Base-by-base conservation (phyloP, 2,329 filamentous ascomycete species). In the Talaromyces sp. region DNA sequence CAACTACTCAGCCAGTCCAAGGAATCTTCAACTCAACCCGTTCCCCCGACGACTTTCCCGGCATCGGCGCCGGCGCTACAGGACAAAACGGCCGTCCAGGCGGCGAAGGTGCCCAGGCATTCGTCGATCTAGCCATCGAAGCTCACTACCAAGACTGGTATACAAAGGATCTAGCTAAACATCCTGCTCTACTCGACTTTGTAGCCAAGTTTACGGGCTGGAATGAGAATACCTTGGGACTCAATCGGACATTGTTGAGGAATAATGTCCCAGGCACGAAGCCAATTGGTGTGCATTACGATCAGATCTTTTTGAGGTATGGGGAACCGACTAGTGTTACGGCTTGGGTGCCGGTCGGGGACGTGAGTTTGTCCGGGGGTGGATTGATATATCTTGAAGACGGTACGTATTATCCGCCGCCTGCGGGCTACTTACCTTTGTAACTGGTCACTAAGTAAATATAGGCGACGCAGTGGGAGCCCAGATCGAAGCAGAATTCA, bases 241-340 rank as follows among this genome's bases (percentile, higher is more conserved):
- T 85, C 3, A 74, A 78, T 8, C 75, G 85, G 37, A 85, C 83
- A 1, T 71, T 87, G 11, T 71, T 87, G 61, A 75, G 85, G 43
- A 87, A 87, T 67, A 87, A 86, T 68, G 83, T 82, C 0, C 85
- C 85, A 0, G 80, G 80, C 0, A 85, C 83, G 58, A 83, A 84
- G 67, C 83, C 84, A 0, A 87, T 86, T 66, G 84, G 85, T 0
- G 85, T 87, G 3, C 85, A 87, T 66, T 87, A 87, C 68, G 85
- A 87, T 68, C 84, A 87, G 73, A 85, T 83, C 24, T 87, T 87
- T 68, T 72, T 87, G 57, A 72, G 84, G 1, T 72, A 85, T 69
- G 85, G 84, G 1, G 84, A 85, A 59, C 80, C 82, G 1, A 85
- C 83, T 0, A 81, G 79, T 35, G 74, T 87, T 0, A 87, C 85